Base-by-base conservation (phyloP, 2,329 filamentous ascomycete species). In the Neofusicoccum umdonicola region DNA sequence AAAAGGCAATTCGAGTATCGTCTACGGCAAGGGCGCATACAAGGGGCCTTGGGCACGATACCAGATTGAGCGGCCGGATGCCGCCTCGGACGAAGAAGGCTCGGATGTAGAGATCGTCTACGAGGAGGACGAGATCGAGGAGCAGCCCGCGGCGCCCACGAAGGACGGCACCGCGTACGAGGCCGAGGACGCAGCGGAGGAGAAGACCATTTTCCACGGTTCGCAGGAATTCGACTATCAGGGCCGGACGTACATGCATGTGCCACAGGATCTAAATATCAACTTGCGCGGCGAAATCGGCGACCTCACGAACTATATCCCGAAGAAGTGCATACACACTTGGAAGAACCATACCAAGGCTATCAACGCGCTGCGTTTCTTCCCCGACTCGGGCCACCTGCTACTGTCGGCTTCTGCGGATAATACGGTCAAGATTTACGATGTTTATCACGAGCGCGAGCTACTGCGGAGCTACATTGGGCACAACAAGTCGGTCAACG, bases 241-340 rank as follows among this genome's bases (percentile, higher is more conserved):
- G 76, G 95, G 95, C 54, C 85, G 95, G 69, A 96, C 94, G 39
- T 99, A 97, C 76, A 97, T 99, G 94, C 95, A 99, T 78, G 85
- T 98, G 51, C 95, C 95, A 3, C 93, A 92, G 65, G 76, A 78
- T 52, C 68, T 78, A 39, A 74, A 75, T 42, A 73, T 78, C 67
- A 75, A 73, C 63, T 82, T 99, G 71, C 86, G 84, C 68, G 96
- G 95, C 79, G 92, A 96, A 66, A 77, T 84, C 50, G 91, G 91
- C 71, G 93, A 89, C 73, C 78, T 87, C 74, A 93, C 93, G 74
- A 98, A 97, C 77, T 99, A 88, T 75, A 92, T 96, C 65, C 95
- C 95, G 42, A 98, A 97, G 84, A 98, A 96, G 80, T 84, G 95
- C 71, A 84, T 98, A 52, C 90, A 97, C 75, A 90, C 91, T 34